Percentiles rank a stretch among this genome's conserved stretches.
phyloP scores from a whole-genome alignment of 129 eudicot genomes.

The Erigeron canadensis region DNA sequence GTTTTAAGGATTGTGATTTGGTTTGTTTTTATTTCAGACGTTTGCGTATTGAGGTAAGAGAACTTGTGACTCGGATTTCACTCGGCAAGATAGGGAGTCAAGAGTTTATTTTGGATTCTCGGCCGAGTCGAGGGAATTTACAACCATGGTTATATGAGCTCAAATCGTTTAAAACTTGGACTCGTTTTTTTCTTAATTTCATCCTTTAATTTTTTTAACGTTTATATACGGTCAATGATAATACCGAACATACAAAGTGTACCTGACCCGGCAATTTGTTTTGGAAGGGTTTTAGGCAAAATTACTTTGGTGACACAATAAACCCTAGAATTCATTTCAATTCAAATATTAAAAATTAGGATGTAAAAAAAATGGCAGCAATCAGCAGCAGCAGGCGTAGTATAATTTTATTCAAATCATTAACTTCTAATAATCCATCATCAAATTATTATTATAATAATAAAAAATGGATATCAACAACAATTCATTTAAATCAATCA shows the following conservation, averaged over 20 bases:
- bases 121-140: too few relatives aligned
- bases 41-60: too few relatives aligned
- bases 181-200: too few relatives aligned
- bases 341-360: neutral
- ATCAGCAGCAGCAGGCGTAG: constrained; percentile 27
- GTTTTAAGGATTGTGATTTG: too few relatives aligned
- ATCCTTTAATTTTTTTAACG: too few relatives aligned
- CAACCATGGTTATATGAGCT: too few relatives aligned
- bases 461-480: constrained; percentile 54
- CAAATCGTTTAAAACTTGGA: too few relatives aligned
- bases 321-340: constrained; percentile 18
- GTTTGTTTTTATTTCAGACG: too few relatives aligned
- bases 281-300: neutral
- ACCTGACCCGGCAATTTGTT: neutral
- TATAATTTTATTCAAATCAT: constrained; percentile 7
- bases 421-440: constrained; percentile 8
- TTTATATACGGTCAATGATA: too few relatives aligned
- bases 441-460: constrained; percentile 19
- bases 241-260: neutral
- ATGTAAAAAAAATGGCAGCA: constrained; percentile 32
- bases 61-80: too few relatives aligned
- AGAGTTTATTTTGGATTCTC: too few relatives aligned
- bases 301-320: constrained; percentile 9
- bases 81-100: too few relatives aligned
- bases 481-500: constrained; percentile 48